Percentiles rank a stretch among this genome's conserved stretches.
Conservation (phyloP, 2,329 filamentous ascomycete genomes). For the Metarhizium humberi region DNA sequence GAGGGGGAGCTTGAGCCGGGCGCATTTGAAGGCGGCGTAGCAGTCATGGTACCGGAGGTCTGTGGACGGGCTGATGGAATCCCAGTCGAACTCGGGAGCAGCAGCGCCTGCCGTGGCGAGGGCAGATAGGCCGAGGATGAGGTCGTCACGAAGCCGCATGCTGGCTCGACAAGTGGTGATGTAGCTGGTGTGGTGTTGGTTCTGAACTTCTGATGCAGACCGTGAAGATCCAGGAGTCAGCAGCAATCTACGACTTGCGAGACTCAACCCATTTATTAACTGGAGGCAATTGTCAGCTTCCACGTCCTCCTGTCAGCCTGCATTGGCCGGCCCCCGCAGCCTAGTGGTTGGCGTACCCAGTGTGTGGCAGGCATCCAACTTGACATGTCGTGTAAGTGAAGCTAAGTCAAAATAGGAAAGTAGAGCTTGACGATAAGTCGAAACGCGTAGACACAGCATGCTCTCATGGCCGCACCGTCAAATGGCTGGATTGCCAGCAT, state of each 20-base stretch:
- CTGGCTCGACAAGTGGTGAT: neutral
- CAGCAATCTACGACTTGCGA: too few species aligned
- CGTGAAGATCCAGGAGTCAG: neutral
- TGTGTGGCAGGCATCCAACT: neutral
- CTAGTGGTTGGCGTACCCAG: too few species aligned
- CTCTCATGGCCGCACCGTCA: too few species aligned
- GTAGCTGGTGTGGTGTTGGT: neutral
- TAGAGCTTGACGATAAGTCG: neutral
- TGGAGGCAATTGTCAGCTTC: neutral
- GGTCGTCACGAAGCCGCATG: neutral
- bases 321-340: neutral
- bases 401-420: neutral
- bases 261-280: too few species aligned
- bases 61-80: slow-evolving; percentile 20
- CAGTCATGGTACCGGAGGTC: slow-evolving; percentile 29
- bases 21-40: slow-evolving; percentile 28
- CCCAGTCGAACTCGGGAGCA: slow-evolving; percentile 24
- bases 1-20: slow-evolving; percentile 32
- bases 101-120: neutral
- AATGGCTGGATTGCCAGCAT: too few species aligned
- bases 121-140: neutral
- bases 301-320: neutral
- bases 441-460: neutral
- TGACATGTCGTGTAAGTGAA: neutral
- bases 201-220: neutral